These are phyloP conservation scores for Dictyostelium purpureum DNA, from an alignment of 78 protist species.

Conservation along the genomic window DNA sequence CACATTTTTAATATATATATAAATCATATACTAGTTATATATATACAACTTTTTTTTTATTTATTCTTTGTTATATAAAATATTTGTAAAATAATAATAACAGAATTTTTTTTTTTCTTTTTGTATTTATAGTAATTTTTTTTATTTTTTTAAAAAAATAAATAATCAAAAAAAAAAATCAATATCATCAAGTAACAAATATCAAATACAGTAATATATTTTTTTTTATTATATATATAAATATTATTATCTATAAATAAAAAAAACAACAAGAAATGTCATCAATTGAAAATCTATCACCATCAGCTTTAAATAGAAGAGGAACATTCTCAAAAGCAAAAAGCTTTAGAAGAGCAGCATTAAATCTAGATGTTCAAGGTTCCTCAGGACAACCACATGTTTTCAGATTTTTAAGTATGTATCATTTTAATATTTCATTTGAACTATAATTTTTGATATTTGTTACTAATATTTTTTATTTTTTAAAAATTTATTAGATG, in stretches of 20 bases:
- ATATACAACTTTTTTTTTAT: no score
- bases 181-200: no score
- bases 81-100: no score
- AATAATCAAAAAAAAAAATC: no score
- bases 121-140: no score
- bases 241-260: neutral
- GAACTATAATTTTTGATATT: no score
- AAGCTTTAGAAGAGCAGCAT: conserved; percentile 62
- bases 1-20: no score
- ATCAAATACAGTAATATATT: no score
- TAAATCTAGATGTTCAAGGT: conserved; percentile 25
- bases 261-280: neutral
- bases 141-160: neutral
- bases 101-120: no score
- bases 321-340: conserved; percentile 76
- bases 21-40: no score
- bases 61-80: no score
- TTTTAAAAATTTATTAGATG: conserved; percentile 15
- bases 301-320: conserved; percentile 41
- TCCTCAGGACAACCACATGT: conserved; percentile 17
- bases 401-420: conserved; percentile 66
- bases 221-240: neutral
- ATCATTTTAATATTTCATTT: neutral
- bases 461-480: neutral
- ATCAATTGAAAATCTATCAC: neutral